Conservation (phyloP, 768 basidiomycete genomes). For the Terana coerulea region DNA sequence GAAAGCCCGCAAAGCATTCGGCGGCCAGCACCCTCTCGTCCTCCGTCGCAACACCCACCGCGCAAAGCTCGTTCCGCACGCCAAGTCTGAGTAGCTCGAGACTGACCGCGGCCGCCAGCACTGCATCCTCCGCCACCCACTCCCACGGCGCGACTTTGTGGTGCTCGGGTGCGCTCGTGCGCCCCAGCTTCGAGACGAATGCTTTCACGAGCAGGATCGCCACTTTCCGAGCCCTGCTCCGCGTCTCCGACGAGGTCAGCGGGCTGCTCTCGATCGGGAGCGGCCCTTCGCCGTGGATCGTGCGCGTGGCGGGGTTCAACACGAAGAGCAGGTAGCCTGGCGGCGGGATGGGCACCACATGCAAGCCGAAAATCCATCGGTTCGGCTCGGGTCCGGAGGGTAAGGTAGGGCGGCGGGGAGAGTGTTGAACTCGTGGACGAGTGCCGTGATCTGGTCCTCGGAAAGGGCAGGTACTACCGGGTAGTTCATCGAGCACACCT, state of each 20-base stretch:
- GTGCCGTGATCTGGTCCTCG: neutral
- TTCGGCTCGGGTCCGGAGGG: conserved; percentile 1
- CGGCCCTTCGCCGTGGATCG: conserved; percentile 1
- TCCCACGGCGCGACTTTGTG: conserved; percentile 5
- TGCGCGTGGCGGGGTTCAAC: neutral
- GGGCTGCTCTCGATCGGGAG: conserved; percentile 3
- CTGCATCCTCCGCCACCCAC: conserved; percentile 4
- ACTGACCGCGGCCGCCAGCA: neutral
- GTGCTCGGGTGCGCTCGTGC: neutral
- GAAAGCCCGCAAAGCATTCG: neutral
- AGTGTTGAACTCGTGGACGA: conserved; percentile 6
- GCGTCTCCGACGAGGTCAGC: neutral
- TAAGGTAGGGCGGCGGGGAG: neutral
- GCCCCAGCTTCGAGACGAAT: conserved; percentile 1
- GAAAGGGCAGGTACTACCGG: neutral
- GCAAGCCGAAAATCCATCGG: conserved; percentile 4
- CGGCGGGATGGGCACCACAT: conserved; percentile 6
- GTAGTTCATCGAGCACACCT: neutral
- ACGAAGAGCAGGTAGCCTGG: conserved; percentile 1
- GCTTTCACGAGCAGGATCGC: conserved; percentile 5
- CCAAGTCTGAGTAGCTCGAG: neutral
- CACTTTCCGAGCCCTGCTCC: neutral
- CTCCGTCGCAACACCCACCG: neutral
- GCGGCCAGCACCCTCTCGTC: neutral
- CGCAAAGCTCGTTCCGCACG: conserved; percentile 4